phyloP scores from a whole-genome alignment of 106 monocot genomes.

The Triglochin maritima region DNA sequence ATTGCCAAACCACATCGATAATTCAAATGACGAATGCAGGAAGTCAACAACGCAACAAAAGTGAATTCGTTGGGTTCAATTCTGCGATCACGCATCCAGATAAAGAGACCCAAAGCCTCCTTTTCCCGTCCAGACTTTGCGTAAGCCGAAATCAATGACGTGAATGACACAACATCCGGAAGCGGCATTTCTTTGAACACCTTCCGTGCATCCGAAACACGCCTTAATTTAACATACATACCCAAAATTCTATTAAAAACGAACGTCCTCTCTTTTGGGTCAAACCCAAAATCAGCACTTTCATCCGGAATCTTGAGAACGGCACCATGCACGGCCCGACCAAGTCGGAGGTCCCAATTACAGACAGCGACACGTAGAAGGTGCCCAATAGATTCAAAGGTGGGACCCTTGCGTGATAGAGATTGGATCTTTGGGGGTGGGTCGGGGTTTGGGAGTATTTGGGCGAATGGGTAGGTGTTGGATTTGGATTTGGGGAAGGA shows the following conservation, averaged over 20 bases:
- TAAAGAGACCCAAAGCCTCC: constrained; percentile 33
- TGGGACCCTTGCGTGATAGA: not conserved
- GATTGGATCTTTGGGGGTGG: not conserved
- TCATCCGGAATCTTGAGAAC: constrained; percentile 24
- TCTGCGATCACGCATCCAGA: constrained; percentile 29
- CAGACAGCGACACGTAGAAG: constrained; percentile 40
- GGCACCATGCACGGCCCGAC: constrained; percentile 32
- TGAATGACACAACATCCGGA: constrained; percentile 54
- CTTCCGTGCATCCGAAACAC: constrained; percentile 37
- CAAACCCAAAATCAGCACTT: not conserved
- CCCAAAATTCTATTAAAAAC: constrained; percentile 50
- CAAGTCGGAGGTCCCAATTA: constrained; percentile 32
- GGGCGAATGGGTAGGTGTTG: too few relatives aligned
- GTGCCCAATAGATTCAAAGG: not conserved
- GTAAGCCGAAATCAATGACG: constrained; percentile 48
- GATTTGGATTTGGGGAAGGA: too few relatives aligned
- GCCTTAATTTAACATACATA: constrained; percentile 35
- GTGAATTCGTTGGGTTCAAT: constrained; percentile 41
- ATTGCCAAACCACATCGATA: constrained; percentile 32
- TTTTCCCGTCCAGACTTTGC: constrained; percentile 21
- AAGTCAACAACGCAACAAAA: constrained; percentile 49
- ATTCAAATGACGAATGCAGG: constrained; percentile 37
- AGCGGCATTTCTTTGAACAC: constrained; percentile 38
- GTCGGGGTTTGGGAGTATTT: too few relatives aligned
- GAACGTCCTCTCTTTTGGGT: not conserved